Percentiles rank a stretch among this genome's conserved stretches.
Conservation (phyloP, 768 basidiomycete genomes). For the Leccinum subgranulosum region DNA sequence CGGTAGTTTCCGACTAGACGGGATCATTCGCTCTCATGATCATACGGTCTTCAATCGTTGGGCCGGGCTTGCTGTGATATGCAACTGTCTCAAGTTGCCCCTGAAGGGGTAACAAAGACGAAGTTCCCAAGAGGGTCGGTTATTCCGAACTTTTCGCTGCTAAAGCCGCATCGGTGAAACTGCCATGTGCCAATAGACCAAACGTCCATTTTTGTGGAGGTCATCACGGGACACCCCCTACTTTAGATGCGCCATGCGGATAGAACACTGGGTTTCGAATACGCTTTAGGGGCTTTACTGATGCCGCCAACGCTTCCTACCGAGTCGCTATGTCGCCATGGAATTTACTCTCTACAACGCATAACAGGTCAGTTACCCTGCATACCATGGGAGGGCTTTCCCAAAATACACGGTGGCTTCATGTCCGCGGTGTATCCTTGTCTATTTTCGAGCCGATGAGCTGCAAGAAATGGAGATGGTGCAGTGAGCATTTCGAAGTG, state of each 20-base stretch:
- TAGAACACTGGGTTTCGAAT: constrained; percentile 6
- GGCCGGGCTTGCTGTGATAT: constrained; percentile 18
- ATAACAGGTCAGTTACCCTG: neutral
- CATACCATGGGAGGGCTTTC: neutral
- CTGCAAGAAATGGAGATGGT: neutral
- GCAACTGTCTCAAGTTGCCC: constrained; percentile 21
- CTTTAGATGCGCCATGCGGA: constrained; percentile 34
- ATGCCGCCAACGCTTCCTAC: neutral
- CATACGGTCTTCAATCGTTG: constrained; percentile 23
- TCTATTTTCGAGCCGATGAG: constrained; percentile 1
- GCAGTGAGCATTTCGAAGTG: neutral
- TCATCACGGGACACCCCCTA: constrained; percentile 42
- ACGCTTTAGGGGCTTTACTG: neutral
- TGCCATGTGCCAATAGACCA: neutral
- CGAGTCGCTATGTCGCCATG: neutral
- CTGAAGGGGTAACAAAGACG: constrained; percentile 5
- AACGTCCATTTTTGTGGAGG: too few species aligned
- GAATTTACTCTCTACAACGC: constrained; percentile 34
- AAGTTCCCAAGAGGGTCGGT: constrained; percentile 32
- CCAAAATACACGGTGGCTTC: constrained; percentile 7
- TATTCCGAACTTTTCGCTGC: constrained; percentile 13
- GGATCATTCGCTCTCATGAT: constrained; percentile 38
- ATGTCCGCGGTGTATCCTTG: constrained; percentile 20
- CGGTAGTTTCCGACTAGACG: constrained; percentile 32
- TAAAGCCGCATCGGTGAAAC: neutral